Conservation (phyloP, 2,329 filamentous ascomycete species). For the Aspergillus puulaauensis region DNA sequence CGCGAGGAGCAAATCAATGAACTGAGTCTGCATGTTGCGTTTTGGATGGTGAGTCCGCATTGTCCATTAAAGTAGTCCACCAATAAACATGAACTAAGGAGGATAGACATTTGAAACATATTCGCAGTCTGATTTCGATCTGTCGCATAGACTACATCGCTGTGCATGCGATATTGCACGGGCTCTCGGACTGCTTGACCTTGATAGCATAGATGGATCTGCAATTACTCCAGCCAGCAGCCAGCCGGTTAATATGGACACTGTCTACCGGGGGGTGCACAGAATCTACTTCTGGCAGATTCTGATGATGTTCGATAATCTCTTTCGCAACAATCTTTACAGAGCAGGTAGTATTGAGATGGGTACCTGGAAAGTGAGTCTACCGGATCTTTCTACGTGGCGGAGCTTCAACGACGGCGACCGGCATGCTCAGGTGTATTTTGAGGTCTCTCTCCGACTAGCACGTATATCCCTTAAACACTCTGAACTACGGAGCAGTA, state of each 20-base stretch:
- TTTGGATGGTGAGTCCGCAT: background rate
- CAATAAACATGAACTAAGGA: background rate
- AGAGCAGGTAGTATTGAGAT: background rate
- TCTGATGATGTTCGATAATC: background rate
- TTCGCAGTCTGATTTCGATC: background rate
- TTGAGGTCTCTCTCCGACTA: background rate
- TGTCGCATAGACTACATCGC: background rate
- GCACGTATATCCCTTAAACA: background rate
- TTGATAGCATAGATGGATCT: background rate
- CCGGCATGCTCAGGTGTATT: background rate
- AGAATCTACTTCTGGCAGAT: slow-evolving; percentile 4
- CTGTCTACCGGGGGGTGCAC: background rate
- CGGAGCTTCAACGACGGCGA: background rate
- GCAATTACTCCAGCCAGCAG: background rate
- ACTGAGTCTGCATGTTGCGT: background rate
- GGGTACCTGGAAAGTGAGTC: background rate
- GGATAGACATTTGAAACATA: background rate
- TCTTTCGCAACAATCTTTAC: background rate
- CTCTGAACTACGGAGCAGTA: background rate
- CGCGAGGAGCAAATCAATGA: background rate
- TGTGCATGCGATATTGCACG: background rate
- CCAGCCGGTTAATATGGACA: background rate
- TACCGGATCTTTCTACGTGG: background rate
- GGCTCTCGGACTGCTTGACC: background rate
- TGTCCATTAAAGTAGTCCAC: too few species aligned